These are phyloP conservation scores for Akanthomyces muscarius DNA, from an alignment of 2,329 filamentous ascomycete genomes.

Conservation along the genomic window DNA sequence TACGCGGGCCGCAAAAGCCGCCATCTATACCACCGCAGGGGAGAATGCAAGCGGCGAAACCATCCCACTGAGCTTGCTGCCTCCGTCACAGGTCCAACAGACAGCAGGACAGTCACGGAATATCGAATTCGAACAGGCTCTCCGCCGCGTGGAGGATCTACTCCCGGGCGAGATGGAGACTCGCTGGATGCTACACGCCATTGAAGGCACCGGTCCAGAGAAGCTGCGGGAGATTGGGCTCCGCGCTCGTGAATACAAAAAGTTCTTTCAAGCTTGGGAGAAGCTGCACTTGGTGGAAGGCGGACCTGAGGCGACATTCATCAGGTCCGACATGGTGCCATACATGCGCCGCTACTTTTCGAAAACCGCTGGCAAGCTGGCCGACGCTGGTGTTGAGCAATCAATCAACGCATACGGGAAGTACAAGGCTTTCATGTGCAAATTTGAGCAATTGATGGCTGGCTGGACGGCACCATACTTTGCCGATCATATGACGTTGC, in stretches of 20 bases:
- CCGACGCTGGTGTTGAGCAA: neutral
- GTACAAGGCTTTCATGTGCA: constrained; percentile 3
- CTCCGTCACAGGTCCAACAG: neutral
- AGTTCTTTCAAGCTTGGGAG: neutral
- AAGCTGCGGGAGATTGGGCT: constrained; percentile 10
- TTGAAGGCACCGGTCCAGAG: neutral
- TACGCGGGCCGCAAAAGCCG: neutral
- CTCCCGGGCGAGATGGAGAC: constrained; percentile 2
- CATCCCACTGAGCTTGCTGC: neutral
- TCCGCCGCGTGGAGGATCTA: neutral
- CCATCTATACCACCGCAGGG: neutral
- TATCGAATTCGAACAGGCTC: neutral
- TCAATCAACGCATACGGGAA: constrained; percentile 3
- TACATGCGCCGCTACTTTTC: constrained; percentile 7
- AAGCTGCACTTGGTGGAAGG: neutral
- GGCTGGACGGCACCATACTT: constrained; percentile 10
- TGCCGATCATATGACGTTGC: constrained; percentile 8
- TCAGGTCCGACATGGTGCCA: constrained; percentile 1
- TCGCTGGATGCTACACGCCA: neutral
- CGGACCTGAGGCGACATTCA: neutral
- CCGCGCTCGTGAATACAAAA: constrained; percentile 6
- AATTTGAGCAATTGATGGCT: constrained; percentile 5
- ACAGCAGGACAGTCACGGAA: neutral
- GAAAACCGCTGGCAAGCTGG: neutral
- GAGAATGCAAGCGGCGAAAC: neutral